Evolutionary conservation across 140 eudicot species (phyloP).

Genomic region (Ambrosia hybrid): DNA sequence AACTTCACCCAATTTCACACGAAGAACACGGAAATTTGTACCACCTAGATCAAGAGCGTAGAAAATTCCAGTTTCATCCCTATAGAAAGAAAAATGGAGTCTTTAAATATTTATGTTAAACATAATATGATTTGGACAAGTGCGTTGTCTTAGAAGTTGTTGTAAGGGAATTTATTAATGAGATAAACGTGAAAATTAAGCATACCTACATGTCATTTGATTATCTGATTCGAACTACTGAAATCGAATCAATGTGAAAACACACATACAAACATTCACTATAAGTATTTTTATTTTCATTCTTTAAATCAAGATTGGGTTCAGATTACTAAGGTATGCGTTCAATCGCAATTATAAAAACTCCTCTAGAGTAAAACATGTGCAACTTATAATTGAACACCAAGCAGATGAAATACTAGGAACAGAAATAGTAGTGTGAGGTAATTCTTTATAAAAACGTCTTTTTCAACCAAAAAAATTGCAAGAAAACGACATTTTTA

Average conservation of each 20-base stretch:
- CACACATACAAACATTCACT: not conserved
- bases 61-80: conserved; percentile 78
- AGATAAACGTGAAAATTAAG: not conserved
- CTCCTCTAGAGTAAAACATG: not conserved
- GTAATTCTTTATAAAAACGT: not conserved
- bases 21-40: conserved; percentile 93
- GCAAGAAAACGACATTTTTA: not conserved
- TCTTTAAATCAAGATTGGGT: conserved; percentile 2
- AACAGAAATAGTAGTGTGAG: not conserved
- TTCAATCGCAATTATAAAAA: not conserved
- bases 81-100: conserved; percentile 23
- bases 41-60: conserved; percentile 99
- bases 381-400: not conserved
- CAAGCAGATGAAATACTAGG: conserved; percentile 9
- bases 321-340: not conserved
- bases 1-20: conserved; percentile 75
- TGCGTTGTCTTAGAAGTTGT: not conserved
- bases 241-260: not conserved
- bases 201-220: not conserved
- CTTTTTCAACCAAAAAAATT: not conserved
- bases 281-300: not conserved
- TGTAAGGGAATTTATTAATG: not conserved
- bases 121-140: not conserved
- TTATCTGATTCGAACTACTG: not conserved
- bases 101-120: not conserved